These are phyloP conservation scores for Mycena pura DNA, from an alignment of 768 basidiomycete species.

Conservation along the genomic window DNA sequence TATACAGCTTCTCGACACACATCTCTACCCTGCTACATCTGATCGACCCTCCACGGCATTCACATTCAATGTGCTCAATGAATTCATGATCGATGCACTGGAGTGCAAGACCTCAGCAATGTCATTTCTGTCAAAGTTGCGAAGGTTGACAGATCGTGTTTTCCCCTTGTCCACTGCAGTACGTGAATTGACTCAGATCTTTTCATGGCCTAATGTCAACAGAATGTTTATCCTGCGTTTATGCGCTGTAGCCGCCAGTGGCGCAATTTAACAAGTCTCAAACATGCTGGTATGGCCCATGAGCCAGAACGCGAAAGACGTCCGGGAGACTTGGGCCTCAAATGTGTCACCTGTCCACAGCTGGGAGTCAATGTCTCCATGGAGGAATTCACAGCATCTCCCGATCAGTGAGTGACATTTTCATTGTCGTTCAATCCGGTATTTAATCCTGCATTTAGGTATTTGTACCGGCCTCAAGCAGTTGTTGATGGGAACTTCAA, in stretches of 20 bases:
- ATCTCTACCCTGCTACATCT: conserved; percentile 23
- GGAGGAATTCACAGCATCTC: neutral
- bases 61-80: conserved; percentile 30
- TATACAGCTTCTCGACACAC: conserved; percentile 20
- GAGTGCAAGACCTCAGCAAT: conserved; percentile 27
- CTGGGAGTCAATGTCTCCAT: neutral
- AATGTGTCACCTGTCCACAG: neutral
- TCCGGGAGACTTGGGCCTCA: neutral
- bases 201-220: neutral
- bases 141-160: conserved; percentile 12
- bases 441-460: neutral
- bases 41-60: conserved; percentile 25
- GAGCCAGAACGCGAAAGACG: neutral
- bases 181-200: neutral
- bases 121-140: conserved; percentile 18
- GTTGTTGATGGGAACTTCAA: conserved; percentile 38
- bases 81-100: conserved; percentile 27
- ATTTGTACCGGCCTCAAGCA: conserved; percentile 22
- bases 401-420: neutral
- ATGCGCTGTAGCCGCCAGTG: neutral
- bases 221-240: neutral
- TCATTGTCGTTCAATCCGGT: no score
- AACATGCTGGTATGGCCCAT: neutral
- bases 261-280: neutral
- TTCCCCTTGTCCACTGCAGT: neutral